Evolutionary conservation across 148 eudicot genomes (phyloP), one percentile per base, ranked within the genome.

Genomic region (Vaccinium vitisidaea): DNA sequence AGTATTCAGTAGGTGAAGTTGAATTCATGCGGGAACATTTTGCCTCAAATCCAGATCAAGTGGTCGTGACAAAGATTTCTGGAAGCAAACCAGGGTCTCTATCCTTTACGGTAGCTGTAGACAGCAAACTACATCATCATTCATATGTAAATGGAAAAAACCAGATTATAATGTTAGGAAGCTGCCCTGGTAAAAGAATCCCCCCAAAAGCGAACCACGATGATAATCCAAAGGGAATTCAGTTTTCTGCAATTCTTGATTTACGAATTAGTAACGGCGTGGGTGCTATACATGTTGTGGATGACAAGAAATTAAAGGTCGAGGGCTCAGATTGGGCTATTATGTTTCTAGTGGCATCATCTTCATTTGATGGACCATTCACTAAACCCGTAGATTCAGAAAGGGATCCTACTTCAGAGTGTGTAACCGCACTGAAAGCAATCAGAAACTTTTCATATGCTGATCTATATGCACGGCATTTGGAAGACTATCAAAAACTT

Each of bases 141-240:
- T 88, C 94, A 16, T 88, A 78, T 86, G 88, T 86, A 76, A 92
- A 86, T 53, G 92, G 84, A 49, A 91, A 87, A 80, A 87, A 86
- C 79, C 98, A 91, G 89, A 96, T 96, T 61, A 88, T 92, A 50
- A 90, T 96, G 92, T 93, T 93, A 85, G 98, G 98, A 75, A 88
- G 90, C 75, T 95, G 98, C 80, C 93, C 88, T 0, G 93, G 95
- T 74, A 82, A 43, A 86, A 86, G 93, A 82, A 81, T 55, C 16
- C 56, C 88, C 55, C 92, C 93, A 1, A 73, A 87, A 83, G 39
- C 59, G 80, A 87, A 82, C 55, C 77, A 84, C 23, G 75, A 84
- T 23, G 85, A 61, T 59, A 83, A 90, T 81, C 95, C 98, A 0
- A 83, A 90, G 52, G 98, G 98, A 30, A 91, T 94, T 65, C 86